These are phyloP conservation scores for Aspergillus floridensis DNA, from an alignment of 2,329 filamentous ascomycete species.

Conservation along the genomic window DNA sequence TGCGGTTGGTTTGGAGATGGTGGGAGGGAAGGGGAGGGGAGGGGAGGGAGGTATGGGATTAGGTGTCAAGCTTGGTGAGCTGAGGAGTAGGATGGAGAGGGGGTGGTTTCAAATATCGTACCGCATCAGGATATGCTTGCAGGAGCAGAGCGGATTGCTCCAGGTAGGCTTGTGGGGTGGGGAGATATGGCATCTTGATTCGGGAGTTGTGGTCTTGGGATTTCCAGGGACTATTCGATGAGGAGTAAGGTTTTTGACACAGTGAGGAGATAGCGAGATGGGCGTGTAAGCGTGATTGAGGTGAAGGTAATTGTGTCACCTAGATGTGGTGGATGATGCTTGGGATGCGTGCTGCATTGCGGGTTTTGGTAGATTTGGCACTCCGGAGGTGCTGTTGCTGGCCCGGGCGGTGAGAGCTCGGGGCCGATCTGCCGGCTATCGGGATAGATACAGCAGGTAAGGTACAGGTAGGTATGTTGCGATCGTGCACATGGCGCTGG, in stretches of 20 bases:
- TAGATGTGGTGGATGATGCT: not conserved
- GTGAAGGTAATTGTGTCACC: not conserved
- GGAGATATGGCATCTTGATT: constrained; percentile 70
- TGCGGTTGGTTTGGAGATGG: not conserved
- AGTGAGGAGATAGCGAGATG: not conserved
- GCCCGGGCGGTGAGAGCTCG: not conserved
- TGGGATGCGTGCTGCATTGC: too few relatives aligned
- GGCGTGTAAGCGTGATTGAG: not conserved
- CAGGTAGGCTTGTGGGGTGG: constrained; percentile 86
- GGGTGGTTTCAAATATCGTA: constrained; percentile 44
- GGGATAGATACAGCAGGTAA: too few relatives aligned
- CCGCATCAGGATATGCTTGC: constrained; percentile 79
- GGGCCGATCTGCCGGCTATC: not conserved
- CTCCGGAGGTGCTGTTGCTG: not conserved
- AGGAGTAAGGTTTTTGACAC: too few relatives aligned
- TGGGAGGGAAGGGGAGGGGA: not conserved
- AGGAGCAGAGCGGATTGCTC: constrained; percentile 81
- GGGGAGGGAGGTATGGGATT: not conserved
- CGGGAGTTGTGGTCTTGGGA: not conserved
- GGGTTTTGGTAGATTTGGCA: not conserved
- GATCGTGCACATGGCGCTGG: too few relatives aligned
- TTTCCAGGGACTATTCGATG: too few relatives aligned
- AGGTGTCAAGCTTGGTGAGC: not conserved
- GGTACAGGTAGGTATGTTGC: not conserved
- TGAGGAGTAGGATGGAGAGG: too few relatives aligned